phyloP scores from a whole-genome alignment of 108 stramenopile species.

The Pseudonitzschia delicatissima region DNA sequence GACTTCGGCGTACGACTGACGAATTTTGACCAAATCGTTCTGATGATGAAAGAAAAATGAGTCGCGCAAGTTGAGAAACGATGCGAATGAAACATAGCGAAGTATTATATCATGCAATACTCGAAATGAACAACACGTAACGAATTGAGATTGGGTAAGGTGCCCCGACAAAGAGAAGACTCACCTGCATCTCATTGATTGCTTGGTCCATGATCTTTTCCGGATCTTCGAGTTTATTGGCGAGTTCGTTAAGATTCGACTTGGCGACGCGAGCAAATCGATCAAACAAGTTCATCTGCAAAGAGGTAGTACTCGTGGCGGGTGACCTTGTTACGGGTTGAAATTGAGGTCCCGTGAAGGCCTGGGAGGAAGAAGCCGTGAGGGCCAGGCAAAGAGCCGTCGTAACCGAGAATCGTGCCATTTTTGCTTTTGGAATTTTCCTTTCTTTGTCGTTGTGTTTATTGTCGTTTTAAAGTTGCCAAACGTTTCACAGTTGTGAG shows the following conservation, averaged over 20 bases:
- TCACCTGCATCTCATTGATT: conserved; percentile 95
- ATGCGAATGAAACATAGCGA: not conserved
- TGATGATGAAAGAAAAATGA: conserved; percentile 21
- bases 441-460: no score
- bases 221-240: conserved; percentile 91
- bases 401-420: not conserved
- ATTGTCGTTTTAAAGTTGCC: no score
- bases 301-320: not conserved
- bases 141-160: no score
- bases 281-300: conserved; percentile 85
- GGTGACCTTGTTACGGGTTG: not conserved
- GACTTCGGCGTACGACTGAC: conserved; percentile 97
- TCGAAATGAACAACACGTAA: not conserved
- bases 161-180: conserved; percentile 13
- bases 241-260: conserved; percentile 88
- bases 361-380: not conserved
- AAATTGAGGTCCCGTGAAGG: not conserved
- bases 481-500: no score
- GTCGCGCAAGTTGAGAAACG: not conserved
- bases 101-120: not conserved
- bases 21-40: conserved; percentile 91
- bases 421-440: not conserved
- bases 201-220: conserved; percentile 97
- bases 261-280: conserved; percentile 83
- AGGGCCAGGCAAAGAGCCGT: not conserved